Conservation (phyloP, 352 stramenopile genomes). For the Phytophthora foliorum region DNA sequence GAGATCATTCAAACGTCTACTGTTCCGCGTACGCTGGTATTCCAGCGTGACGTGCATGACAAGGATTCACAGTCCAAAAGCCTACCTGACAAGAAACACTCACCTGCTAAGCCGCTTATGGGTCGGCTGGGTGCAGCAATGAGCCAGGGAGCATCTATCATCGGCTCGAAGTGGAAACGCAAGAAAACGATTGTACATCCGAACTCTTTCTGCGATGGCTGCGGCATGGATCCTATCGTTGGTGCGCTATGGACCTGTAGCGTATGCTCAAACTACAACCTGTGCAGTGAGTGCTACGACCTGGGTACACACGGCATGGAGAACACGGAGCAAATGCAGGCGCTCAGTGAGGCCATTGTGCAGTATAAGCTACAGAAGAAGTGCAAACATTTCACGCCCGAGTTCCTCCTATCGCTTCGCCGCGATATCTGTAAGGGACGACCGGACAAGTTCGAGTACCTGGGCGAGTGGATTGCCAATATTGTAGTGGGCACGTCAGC, state of each 20-base stretch:
- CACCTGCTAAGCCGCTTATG: constrained; percentile 47
- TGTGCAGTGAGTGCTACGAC: constrained; percentile 81
- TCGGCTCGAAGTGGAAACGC: constrained; percentile 73
- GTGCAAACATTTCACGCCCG: constrained; percentile 80
- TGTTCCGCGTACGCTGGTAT: constrained; percentile 64
- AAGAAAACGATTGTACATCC: constrained; percentile 74
- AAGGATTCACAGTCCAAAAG: constrained; percentile 50
- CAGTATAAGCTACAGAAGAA: constrained; percentile 77
- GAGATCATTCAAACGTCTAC: constrained; percentile 67
- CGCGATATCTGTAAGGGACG: constrained; percentile 84
- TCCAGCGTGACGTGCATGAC: constrained; percentile 56
- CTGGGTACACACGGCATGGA: constrained; percentile 80
- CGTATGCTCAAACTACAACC: constrained; percentile 74
- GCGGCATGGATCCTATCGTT: constrained; percentile 72
- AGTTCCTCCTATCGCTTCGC: constrained; percentile 79
- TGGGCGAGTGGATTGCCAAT: constrained; percentile 83
- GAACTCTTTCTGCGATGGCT: constrained; percentile 79
- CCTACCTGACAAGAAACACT: constrained; percentile 52
- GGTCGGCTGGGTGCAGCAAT: constrained; percentile 70
- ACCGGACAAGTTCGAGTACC: constrained; percentile 86
- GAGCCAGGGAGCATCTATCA: constrained; percentile 66
- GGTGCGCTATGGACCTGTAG: constrained; percentile 78
- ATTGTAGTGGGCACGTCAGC: constrained; percentile 76
- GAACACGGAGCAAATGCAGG: constrained; percentile 73
- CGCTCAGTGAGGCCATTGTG: constrained; percentile 75